phyloP scores from a whole-genome alignment of 148 eudicot species.

The Cornus controversa region DNA sequence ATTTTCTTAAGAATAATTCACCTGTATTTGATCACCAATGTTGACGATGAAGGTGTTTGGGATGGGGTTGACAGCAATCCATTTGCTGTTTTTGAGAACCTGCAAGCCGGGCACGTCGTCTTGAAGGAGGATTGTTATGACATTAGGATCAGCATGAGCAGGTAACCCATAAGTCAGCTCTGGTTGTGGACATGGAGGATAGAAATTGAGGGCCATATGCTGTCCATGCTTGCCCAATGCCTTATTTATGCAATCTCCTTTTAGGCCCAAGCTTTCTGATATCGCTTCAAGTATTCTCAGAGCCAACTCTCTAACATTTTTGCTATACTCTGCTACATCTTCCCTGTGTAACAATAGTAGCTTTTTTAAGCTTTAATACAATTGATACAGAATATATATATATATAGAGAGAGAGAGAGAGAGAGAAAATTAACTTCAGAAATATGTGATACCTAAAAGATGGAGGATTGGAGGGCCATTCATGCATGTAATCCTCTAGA shows the following conservation, averaged over 20 bases:
- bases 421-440: no score
- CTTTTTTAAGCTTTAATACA: no score
- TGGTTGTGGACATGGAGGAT: slow-evolving; percentile 27
- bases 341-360: no score
- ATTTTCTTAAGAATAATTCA: no score
- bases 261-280: slow-evolving; percentile 25
- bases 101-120: slow-evolving; percentile 29
- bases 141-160: slow-evolving; percentile 21
- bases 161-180: slow-evolving; percentile 23
- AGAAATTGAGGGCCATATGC: slow-evolving; percentile 27
- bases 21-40: slow-evolving; percentile 4
- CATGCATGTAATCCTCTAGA: slow-evolving; percentile 16
- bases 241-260: slow-evolving; percentile 3
- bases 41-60: slow-evolving; percentile 22
- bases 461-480: slow-evolving; percentile 22
- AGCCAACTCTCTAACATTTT: slow-evolving; percentile 9
- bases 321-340: slow-evolving; percentile 24
- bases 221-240: slow-evolving; percentile 27
- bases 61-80: slow-evolving; percentile 21
- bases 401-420: no score
- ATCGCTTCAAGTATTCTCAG: slow-evolving; percentile 18
- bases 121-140: slow-evolving; percentile 23
- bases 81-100: slow-evolving; percentile 10
- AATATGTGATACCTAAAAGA: slow-evolving; percentile 13
- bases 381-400: no score